Evolutionary conservation across 208 protist species (phyloP), one percentile per base, ranked within the genome.

Genomic region (Crithidia fasciculata): DNA sequence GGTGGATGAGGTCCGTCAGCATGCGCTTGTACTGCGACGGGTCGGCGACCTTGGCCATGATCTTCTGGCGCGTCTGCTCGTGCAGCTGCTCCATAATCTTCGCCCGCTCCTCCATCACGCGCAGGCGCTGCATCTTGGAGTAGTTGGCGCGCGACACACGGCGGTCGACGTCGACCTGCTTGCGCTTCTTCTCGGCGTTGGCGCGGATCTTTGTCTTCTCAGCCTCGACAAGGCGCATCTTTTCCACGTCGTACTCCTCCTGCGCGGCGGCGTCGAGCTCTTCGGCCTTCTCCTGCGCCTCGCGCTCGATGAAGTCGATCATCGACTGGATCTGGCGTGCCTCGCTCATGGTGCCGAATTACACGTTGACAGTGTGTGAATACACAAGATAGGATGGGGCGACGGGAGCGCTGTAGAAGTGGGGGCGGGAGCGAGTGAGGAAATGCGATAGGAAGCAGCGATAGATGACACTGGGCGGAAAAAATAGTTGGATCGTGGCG

Each of bases 231-330:
- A 95, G 80, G 39, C 91, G 90, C 88, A 92, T 94, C 83, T 96
- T 95, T 63, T 94, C 91, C 58, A 95, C 89, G 66, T 96, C 90
- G 75, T 95, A 95, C 86, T 96, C 92, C 72, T 96, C 90, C 81
- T 96, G 89, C 9, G 92, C 94, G 18, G 90, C 89, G n/a, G 88
- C 76, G 40, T 96, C 84, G 43, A 96, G 84, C 72, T 97, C 94
- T 52, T 96, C 86, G 28, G 81, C 94, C 86, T 95, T 95, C 69
- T 96, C 94, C 75, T 94, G 90, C 65, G 94, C 94, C 80, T 97
- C 94, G 67, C 90, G 89, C 84, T 95, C 88, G 78, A 97, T 97
- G 85, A 97, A 97, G 79, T 95, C 91, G 82, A 96, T 96, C 94
- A 97, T 97, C 74, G 86, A 90, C 88, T 95, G 90, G 83, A 97